Evolutionary conservation across 2,329 filamentous ascomycete genomes (phyloP), one percentile per base, ranked within the genome.

Genomic region (Westerdykella sp.): DNA sequence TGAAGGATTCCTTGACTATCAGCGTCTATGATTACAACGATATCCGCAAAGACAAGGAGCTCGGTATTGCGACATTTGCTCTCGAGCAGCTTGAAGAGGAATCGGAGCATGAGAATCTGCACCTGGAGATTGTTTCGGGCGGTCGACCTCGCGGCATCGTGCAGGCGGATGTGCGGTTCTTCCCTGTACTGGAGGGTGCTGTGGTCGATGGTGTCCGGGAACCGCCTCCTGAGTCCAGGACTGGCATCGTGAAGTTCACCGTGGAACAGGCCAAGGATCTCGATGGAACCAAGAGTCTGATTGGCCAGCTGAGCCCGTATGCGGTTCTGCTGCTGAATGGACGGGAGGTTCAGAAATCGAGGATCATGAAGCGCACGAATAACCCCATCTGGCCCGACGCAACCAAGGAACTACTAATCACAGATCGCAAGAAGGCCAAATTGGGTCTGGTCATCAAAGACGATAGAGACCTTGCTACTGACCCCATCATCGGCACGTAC

Each of bases 201-300:
- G 73, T 85, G 11, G 79, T 83, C 15, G 87, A 93, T 49, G 91
- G 91, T 41, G 88, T 81, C 47, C 71, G 79, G 37, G 84, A 88
- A 55, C 87, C 90, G 2, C 80, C 87, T 1, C 91, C 91, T 21
- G 89, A 95, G 57, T 84, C 87, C 13, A 91, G 91, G 60, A 95
- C 91, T 15, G 94, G 93, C 73, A 95, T 98, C 62, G 80, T 90
- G 50, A 84, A 88, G 49, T 95, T 96, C 67, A 94, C 85, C 0
- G 80, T 98, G 41, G 90, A 96, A 63, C 91, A 95, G 68, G 91
- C 90, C 53, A 98, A 98, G 73, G 91, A 97, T 56, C 78, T 98
- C 25, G 93, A 98, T 60, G 84, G 84, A 40, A 85, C 80, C 52
- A 96, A 93, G 81, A 95, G 89, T 68, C 72, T 98, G 61, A 83